These are phyloP conservation scores for Trametes meyenii DNA, from an alignment of 768 basidiomycete species.

Conservation along the genomic window DNA sequence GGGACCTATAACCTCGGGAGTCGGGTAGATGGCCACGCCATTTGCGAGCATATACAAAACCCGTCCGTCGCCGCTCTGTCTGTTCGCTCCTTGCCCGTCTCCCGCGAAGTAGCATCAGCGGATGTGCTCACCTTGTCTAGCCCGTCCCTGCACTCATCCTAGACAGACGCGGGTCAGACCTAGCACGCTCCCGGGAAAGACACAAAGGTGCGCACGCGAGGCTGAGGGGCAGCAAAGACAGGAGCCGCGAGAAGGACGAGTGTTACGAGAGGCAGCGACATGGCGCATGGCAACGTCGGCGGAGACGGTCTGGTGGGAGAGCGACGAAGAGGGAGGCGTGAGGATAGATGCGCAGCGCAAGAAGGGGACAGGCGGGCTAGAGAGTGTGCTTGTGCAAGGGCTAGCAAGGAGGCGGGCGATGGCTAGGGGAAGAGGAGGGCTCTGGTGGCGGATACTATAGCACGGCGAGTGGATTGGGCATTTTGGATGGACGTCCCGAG, in stretches of 20 bases:
- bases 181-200: background rate
- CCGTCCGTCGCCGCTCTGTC: no score
- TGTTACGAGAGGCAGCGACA: background rate
- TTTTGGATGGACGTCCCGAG: background rate
- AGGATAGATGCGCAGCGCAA: background rate
- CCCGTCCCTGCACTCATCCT: conserved; percentile 12
- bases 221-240: background rate
- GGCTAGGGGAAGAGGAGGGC: background rate
- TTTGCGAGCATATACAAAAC: no score
- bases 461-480: background rate
- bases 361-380: background rate
- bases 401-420: background rate
- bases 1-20: no score
- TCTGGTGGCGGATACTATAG: background rate
- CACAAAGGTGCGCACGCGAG: conserved; percentile 2
- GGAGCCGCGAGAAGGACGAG: background rate
- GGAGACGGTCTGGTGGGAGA: background rate
- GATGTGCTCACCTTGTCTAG: conserved; percentile 18
- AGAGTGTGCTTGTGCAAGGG: background rate
- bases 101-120: no score
- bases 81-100: no score
- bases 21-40: no score
- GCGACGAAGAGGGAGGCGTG: background rate
- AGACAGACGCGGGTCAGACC: background rate
- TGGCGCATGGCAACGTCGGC: conserved; percentile 3